These are phyloP conservation scores for Zygoascus ofunaensis DNA, from an alignment of 805 yeast genomes.

Conservation along the genomic window DNA sequence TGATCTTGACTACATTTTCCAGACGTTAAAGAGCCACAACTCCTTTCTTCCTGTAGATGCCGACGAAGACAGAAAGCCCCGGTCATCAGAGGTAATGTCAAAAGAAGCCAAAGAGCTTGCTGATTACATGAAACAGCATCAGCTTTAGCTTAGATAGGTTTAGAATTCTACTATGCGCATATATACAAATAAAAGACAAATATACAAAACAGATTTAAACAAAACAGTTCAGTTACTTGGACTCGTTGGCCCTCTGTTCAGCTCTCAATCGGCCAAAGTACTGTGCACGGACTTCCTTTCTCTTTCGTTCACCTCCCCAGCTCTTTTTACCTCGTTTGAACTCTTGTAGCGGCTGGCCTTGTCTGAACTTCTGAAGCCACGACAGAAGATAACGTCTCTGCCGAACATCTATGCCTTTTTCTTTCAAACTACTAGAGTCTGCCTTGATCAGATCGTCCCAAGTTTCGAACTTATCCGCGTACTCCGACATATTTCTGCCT, in stretches of 20 bases:
- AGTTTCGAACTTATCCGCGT: conserved; percentile 58
- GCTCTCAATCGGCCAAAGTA: conserved; percentile 26
- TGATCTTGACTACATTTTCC: conserved; percentile 34
- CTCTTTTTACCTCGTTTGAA: conserved; percentile 61
- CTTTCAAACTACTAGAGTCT: conserved; percentile 50
- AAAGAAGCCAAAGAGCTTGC: conserved; percentile 54
- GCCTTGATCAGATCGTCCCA: conserved; percentile 61
- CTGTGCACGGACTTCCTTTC: conserved; percentile 52
- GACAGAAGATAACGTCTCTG: conserved; percentile 54
- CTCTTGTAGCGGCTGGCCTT: conserved; percentile 47
- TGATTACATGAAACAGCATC: conserved; percentile 3
- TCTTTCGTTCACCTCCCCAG: conserved; percentile 81
- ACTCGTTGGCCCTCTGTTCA: conserved; percentile 14
- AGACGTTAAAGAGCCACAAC: conserved; percentile 13
- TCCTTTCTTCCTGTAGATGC: conserved; percentile 17
- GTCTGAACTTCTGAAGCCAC: conserved; percentile 61
- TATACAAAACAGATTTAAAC: background rate
- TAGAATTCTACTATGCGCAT: background rate
- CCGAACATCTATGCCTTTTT: conserved; percentile 64
- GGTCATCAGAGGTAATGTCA: conserved; percentile 59
- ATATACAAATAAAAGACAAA: background rate
- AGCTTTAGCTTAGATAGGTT: background rate
- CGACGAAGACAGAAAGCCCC: conserved; percentile 47
- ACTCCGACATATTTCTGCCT: conserved; percentile 67
- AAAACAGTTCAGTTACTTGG: background rate